Base-by-base conservation (phyloP, 495 filamentous ascomycete species). In the Lasiosphaeria hispida region DNA sequence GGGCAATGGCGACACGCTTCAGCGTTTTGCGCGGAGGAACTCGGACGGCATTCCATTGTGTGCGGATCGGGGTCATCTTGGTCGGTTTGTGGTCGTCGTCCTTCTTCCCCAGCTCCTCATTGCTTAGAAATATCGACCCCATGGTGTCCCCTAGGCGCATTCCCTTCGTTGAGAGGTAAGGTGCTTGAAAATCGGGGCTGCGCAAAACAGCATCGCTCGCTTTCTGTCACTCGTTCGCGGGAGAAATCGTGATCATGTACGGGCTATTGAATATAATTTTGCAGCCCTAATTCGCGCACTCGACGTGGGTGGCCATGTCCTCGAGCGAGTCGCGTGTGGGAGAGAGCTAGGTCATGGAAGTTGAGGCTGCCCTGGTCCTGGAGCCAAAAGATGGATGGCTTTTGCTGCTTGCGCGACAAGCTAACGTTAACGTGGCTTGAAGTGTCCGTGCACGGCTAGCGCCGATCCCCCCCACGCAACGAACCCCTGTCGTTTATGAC, bases 71-170 rank as follows among this genome's bases (percentile, higher is more conserved):
- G 1, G 59, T 48, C 0, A 33, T 30, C 49, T 62, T 71, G n/a
- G 70, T 58, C 36, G 68, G 64, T 52, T 72, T 75, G 64, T 70
- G 76, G 66, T 80, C 77, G 63, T 80, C 77, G 61, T 80, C 72
- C 62, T 80, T 80, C 69, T 78, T 80, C 36, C 67, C 72, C 50
- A 77, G 35, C 54, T 75, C 77, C 55, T 76, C 76, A 42, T 77
- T 67, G 63, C 69, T 73, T 58, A 72, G 52, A 42, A 77, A 74
- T 40, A 79, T 55, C 34, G 63, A 58, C 44, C 64, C 66, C 75
- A 77, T 77, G 42, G 65, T 72, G 45, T 61, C 67, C 50, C 36
- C 18, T 11, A 35, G 48, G 9, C 37, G 9, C 36, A 38, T 45
- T 36, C 40, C 17, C 40, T 13, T 37, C 43, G 23, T 30, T 30